phyloP scores from a whole-genome alignment of 208 protist genomes.

The Blastocrithidia nonstop region DNA sequence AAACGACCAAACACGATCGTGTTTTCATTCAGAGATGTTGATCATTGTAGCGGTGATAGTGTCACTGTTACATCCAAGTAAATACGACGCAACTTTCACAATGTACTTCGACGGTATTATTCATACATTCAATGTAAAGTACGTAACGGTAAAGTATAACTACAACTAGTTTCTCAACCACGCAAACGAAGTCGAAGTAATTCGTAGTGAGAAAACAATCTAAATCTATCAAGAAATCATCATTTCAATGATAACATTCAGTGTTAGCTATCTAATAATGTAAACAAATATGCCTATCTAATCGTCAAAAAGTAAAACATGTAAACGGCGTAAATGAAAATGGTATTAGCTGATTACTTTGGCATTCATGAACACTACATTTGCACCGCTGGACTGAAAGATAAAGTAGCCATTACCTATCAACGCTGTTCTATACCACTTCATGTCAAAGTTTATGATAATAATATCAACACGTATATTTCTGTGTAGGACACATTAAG shows the following conservation, averaged over 20 bases:
- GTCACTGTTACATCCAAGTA: too few relatives aligned
- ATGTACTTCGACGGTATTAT: constrained; percentile 43
- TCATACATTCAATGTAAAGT: constrained; percentile 40
- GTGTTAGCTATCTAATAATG: neutral
- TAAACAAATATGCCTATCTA: constrained; percentile 11
- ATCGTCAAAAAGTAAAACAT: constrained; percentile 70
- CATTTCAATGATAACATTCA: neutral
- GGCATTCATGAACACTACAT: constrained; percentile 21
- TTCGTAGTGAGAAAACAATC: too few relatives aligned
- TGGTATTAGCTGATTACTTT: constrained; percentile 32
- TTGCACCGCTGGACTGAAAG: constrained; percentile 85
- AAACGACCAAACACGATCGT: too few relatives aligned
- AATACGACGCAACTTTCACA: constrained; percentile 42
- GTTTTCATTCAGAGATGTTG: too few relatives aligned
- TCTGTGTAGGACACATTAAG: too few relatives aligned
- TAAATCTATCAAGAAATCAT: neutral
- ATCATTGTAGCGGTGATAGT: too few relatives aligned
- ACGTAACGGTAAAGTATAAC: constrained; percentile 17
- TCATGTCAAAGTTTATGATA: too few relatives aligned
- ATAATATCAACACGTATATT: too few relatives aligned
- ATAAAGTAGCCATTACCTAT: constrained; percentile 77
- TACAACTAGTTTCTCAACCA: constrained; percentile 2
- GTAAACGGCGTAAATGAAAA: constrained; percentile 61
- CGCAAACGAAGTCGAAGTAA: neutral
- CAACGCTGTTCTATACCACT: constrained; percentile 65